Conservation (phyloP, 1,284 basidiomycete species). For the Pseudomicrostroma phylloplanum region DNA sequence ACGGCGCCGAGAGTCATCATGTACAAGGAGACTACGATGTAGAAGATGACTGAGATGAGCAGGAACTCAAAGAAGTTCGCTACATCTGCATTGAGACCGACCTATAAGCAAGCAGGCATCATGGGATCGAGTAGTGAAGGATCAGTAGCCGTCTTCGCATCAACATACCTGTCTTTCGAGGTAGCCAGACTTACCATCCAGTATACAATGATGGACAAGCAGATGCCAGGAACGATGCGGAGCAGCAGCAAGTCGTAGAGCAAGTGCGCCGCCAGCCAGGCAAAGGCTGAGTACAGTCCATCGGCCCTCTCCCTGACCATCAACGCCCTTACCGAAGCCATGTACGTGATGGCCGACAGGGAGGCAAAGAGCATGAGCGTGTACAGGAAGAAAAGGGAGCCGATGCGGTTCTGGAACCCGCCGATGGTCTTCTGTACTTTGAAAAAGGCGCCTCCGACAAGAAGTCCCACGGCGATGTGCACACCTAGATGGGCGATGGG, state of each 20-base stretch:
- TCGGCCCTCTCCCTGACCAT: slow-evolving; percentile 42
- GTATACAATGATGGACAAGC: slow-evolving; percentile 27
- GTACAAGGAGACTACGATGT: slow-evolving; percentile 26
- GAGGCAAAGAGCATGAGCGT: slow-evolving; percentile 30
- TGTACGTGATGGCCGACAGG: slow-evolving; percentile 23
- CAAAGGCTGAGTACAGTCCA: slow-evolving; percentile 25
- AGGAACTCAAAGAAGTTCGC: slow-evolving; percentile 35
- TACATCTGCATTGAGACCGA: slow-evolving; percentile 26
- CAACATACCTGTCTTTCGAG: too few relatives aligned
- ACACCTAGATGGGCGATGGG: slow-evolving; percentile 32
- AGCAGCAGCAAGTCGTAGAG: slow-evolving; percentile 30
- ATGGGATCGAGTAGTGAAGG: too few relatives aligned
- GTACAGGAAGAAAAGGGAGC: slow-evolving; percentile 37
- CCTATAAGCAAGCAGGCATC: too few relatives aligned
- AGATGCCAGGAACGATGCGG: slow-evolving; percentile 24
- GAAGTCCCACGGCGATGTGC: slow-evolving; percentile 24
- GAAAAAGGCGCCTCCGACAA: slow-evolving; percentile 38
- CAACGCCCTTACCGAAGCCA: slow-evolving; percentile 22
- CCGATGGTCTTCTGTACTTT: slow-evolving; percentile 34
- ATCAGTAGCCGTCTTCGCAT: too few relatives aligned
- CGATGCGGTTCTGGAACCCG: slow-evolving; percentile 36
- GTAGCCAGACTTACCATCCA: too few relatives aligned
- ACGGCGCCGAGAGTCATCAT: slow-evolving; percentile 31
- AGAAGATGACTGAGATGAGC: slow-evolving; percentile 33
- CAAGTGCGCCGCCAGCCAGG: slow-evolving; percentile 32